phyloP scores from a whole-genome alignment of 179 eudicot genomes.

The Patellifolia procumbens region DNA sequence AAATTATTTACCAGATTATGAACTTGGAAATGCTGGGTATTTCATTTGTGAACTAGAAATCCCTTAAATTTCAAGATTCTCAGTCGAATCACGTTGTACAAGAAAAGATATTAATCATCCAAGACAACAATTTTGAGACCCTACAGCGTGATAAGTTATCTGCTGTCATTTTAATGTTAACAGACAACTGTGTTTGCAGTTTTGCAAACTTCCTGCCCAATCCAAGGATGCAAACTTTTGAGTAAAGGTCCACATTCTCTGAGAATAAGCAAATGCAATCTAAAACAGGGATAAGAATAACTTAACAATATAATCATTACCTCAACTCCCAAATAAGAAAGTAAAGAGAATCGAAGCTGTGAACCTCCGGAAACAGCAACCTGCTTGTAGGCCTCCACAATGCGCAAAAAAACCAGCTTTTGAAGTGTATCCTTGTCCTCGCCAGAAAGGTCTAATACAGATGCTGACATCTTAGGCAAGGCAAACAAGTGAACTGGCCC shows the following conservation, averaged over 20 bases:
- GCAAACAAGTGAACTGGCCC: constrained; percentile 50
- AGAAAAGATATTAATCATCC: not conserved
- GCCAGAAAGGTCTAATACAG: constrained; percentile 66
- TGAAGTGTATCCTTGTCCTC: constrained; percentile 81
- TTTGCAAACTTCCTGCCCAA: not conserved
- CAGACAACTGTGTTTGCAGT: not conserved
- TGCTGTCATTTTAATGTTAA: not conserved
- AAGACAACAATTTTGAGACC: not conserved
- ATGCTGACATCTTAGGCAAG: constrained; percentile 89
- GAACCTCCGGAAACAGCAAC: constrained; percentile 85
- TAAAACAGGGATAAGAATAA: not conserved
- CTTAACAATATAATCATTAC: constrained; percentile 37
- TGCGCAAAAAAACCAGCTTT: constrained; percentile 63
- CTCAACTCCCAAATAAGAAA: constrained; percentile 85
- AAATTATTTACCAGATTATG: not conserved
- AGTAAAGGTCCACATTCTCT: not conserved
- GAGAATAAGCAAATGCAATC: not conserved
- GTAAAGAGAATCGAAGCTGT: constrained; percentile 73
- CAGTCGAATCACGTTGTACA: not conserved
- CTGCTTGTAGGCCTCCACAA: constrained; percentile 92
- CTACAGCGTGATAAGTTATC: not conserved
- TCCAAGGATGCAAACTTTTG: not conserved
- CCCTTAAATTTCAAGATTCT: not conserved
- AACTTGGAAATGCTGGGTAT: not conserved
- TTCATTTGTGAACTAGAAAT: not conserved